These are phyloP conservation scores for Centrapalus pauciflorus DNA, from an alignment of 129 eudicot genomes.

Conservation along the genomic window DNA sequence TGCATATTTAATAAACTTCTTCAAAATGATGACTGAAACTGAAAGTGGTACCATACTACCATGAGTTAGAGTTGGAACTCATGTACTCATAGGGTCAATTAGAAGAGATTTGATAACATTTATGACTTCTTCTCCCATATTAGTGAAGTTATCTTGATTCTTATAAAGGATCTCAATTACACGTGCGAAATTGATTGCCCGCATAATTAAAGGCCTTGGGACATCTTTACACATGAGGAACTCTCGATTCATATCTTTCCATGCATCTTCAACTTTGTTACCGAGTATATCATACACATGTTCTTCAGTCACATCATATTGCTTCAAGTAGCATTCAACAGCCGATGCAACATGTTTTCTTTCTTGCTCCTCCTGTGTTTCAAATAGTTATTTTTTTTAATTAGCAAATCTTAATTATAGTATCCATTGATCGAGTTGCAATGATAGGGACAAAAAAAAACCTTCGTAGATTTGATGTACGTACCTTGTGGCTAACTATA, in stretches of 20 bases:
- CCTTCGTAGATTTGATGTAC: neutral
- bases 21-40: no score
- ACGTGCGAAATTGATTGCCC: conserved; percentile 23
- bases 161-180: conserved; percentile 25
- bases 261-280: conserved; percentile 28
- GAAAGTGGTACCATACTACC: no score
- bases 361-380: conserved; percentile 17
- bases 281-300: conserved; percentile 18
- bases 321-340: conserved; percentile 3
- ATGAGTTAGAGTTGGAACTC: neutral
- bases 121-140: conserved; percentile 9
- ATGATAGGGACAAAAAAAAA: no score
- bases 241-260: conserved; percentile 34
- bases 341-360: neutral
- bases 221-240: conserved; percentile 10
- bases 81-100: conserved; percentile 11
- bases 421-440: no score
- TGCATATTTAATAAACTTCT: no score
- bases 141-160: conserved; percentile 28
- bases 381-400: no score
- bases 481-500: conserved; percentile 33
- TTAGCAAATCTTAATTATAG: no score
- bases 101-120: conserved; percentile 14
- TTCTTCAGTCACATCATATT: conserved; percentile 10
- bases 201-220: conserved; percentile 10